phyloP scores from a whole-genome alignment of 805 yeast species.

The Candida oleophila region DNA sequence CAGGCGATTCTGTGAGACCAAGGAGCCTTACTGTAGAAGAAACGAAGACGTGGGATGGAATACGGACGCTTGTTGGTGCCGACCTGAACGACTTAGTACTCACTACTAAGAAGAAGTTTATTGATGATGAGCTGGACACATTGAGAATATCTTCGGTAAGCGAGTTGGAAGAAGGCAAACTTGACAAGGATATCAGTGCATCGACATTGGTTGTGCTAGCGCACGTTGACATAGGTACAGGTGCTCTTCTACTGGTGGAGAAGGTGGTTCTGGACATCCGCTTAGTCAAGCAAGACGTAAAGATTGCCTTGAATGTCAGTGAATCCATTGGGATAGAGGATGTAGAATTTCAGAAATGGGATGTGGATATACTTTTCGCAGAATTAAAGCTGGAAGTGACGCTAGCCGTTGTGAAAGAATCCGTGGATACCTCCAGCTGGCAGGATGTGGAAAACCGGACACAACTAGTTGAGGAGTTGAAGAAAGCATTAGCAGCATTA shows the following conservation, averaged over 20 bases:
- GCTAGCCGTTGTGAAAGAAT: background rate
- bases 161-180: background rate
- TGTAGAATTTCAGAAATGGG: slow-evolving; percentile 15
- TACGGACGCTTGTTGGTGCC: background rate
- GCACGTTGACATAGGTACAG: slow-evolving; percentile 7
- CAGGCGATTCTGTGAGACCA: background rate
- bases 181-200: background rate
- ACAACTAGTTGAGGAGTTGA: background rate
- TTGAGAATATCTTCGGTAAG: background rate
- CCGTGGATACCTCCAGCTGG: background rate
- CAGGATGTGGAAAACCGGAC: background rate
- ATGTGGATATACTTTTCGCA: slow-evolving; percentile 11
- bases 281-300: slow-evolving; percentile 4
- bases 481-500: background rate
- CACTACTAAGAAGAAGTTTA: background rate
- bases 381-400: no score
- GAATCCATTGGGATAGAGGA: slow-evolving; percentile 13
- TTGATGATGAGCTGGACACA: background rate
- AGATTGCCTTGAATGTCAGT: slow-evolving; percentile 11
- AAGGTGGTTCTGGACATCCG: slow-evolving; percentile 6
- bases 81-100: background rate
- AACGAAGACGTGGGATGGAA: background rate
- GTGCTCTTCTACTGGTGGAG: slow-evolving; percentile 8
- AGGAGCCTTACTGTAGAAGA: background rate
- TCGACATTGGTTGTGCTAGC: background rate